phyloP scores from a whole-genome alignment of 768 basidiomycete genomes.

The Suillus discolor region DNA sequence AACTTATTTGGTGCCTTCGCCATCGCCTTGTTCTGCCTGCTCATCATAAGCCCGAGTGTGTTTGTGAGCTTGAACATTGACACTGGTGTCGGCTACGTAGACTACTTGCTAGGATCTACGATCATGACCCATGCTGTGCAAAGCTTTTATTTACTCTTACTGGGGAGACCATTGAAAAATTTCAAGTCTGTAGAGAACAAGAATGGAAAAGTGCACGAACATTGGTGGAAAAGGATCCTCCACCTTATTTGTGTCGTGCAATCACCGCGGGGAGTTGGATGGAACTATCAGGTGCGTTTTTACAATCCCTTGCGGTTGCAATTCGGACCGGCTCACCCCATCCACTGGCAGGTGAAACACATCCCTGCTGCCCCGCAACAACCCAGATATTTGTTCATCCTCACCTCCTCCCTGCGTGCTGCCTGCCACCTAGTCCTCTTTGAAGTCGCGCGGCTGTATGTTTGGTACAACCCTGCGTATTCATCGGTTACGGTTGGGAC shows the following conservation, averaged over 20 bases:
- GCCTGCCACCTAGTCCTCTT: neutral
- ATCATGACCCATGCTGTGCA: neutral
- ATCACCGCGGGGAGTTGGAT: slow-evolving; percentile 11
- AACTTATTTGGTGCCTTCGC: neutral
- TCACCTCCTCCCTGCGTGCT: neutral
- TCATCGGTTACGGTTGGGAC: neutral
- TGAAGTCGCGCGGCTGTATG: slow-evolving; percentile 5
- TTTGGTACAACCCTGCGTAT: slow-evolving; percentile 9
- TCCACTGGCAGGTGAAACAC: slow-evolving; percentile 8
- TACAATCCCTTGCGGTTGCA: neutral
- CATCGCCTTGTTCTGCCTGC: neutral
- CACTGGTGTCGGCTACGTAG: slow-evolving; percentile 7
- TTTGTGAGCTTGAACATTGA: neutral
- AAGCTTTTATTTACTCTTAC: slow-evolving; percentile 6
- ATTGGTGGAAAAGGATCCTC: slow-evolving; percentile 6
- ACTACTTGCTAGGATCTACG: slow-evolving; percentile 3
- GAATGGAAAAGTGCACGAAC: neutral
- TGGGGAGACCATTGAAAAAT: slow-evolving; percentile 7
- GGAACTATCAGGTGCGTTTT: slow-evolving; percentile 8
- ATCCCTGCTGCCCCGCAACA: slow-evolving; percentile 1
- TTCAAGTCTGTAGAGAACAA: neutral
- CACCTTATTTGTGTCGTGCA: slow-evolving; percentile 1
- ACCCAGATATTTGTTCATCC: slow-evolving; percentile 8
- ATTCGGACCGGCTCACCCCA: neutral
- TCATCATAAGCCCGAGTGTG: neutral